These are phyloP conservation scores for Neltuma alba DNA, from an alignment of 306 rosid species.

Conservation along the genomic window DNA sequence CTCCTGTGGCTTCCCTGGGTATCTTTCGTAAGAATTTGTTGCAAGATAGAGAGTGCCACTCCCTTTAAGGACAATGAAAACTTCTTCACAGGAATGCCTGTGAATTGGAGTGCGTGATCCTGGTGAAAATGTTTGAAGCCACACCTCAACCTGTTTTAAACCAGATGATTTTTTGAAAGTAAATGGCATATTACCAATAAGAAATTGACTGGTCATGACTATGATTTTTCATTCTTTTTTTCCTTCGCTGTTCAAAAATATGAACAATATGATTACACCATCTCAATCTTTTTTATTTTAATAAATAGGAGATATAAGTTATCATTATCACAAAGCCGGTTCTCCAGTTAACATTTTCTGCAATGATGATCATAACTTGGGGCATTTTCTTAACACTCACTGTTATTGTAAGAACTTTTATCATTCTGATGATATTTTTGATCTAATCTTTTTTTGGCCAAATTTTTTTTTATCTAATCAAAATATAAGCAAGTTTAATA, in stretches of 20 bases:
- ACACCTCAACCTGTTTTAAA: conserved; percentile 74
- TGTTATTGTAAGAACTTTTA: conserved; percentile 6
- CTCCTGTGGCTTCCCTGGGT: conserved; percentile 79
- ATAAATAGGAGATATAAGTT: conserved; percentile 22
- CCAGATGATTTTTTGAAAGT: conserved; percentile 28
- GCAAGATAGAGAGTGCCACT: conserved; percentile 88
- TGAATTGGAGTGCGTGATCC: conserved; percentile 89
- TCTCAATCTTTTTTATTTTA: conserved; percentile 14
- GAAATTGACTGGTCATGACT: not conserved
- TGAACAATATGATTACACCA: not conserved
- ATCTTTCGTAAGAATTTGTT: conserved; percentile 52
- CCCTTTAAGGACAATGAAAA: conserved; percentile 83
- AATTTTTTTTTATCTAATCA: conserved; percentile 15
- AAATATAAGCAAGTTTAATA: conserved; percentile 4
- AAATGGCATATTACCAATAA: not conserved
- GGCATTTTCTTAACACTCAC: conserved; percentile 9
- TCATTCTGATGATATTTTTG: not conserved
- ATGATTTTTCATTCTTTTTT: not conserved
- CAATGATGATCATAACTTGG: not conserved
- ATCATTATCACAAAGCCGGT: not conserved
- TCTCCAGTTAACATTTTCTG: conserved; percentile 31
- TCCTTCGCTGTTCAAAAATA: not conserved
- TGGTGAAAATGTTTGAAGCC: conserved; percentile 93
- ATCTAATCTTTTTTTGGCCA: no score
- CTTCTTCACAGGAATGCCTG: conserved; percentile 94